Evolutionary conservation across 192 early-diverging fungal genomes (phyloP).

Genomic region (Entophlyctis helioformis): DNA sequence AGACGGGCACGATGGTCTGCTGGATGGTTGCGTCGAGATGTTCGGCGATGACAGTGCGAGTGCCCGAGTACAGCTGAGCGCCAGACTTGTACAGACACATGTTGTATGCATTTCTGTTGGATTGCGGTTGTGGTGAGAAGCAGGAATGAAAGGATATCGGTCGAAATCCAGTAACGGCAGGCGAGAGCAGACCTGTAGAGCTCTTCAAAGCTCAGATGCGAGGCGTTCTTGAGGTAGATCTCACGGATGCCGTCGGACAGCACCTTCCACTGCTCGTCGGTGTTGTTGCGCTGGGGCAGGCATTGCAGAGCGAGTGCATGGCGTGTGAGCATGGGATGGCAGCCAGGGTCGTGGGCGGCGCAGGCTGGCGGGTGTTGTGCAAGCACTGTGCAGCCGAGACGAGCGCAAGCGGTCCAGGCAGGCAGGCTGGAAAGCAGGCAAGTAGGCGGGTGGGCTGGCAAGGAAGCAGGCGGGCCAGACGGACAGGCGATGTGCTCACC

Average conservation of each 20-base stretch:
- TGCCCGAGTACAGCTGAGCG: slow-evolving; percentile 64
- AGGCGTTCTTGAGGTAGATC: slow-evolving; percentile 75
- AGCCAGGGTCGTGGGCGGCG: too few relatives aligned
- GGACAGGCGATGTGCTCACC: too few relatives aligned
- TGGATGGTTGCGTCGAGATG: slow-evolving; percentile 55
- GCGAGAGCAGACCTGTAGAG: slow-evolving; percentile 50
- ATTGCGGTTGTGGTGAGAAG: background rate
- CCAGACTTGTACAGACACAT: slow-evolving; percentile 78
- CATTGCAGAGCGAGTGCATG: too few relatives aligned
- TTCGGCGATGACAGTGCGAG: slow-evolving; percentile 54
- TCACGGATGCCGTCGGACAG: slow-evolving; percentile 63
- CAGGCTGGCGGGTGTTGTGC: too few relatives aligned
- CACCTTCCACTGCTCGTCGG: slow-evolving; percentile 44
- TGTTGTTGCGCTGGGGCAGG: too few relatives aligned
- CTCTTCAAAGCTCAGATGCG: slow-evolving; percentile 74
- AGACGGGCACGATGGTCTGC: slow-evolving; percentile 45
- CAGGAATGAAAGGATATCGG: background rate
- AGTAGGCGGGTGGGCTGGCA: too few relatives aligned
- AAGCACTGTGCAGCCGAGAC: too few relatives aligned
- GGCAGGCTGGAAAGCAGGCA: too few relatives aligned
- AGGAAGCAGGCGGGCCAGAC: too few relatives aligned
- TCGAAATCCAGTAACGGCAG: background rate
- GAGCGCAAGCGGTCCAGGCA: too few relatives aligned
- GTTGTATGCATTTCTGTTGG: slow-evolving; percentile 62
- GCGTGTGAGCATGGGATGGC: too few relatives aligned